phyloP scores from a whole-genome alignment of 2,329 filamentous ascomycete genomes.

The Penicillium sclerotiorum region DNA sequence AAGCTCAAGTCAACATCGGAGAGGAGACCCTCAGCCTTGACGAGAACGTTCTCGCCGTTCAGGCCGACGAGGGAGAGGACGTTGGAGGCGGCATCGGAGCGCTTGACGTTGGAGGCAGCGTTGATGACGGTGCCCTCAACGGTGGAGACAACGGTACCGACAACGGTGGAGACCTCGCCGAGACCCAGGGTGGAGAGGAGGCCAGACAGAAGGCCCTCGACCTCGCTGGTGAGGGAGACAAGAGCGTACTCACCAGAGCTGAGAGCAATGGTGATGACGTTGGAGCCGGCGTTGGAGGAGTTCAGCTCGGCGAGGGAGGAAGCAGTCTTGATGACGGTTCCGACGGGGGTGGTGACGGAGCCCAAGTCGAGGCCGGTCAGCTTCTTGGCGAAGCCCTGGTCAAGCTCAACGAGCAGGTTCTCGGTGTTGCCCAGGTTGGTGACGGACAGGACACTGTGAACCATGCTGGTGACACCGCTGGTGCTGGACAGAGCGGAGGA shows the following conservation, averaged over 20 bases:
- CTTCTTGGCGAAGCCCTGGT: constrained; percentile 18
- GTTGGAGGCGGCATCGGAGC: constrained; percentile 12
- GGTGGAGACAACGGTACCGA: constrained; percentile 19
- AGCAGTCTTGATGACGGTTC: constrained; percentile 21
- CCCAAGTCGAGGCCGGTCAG: constrained; percentile 20
- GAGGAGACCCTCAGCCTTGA: constrained; percentile 16
- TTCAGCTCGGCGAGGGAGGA: constrained; percentile 20
- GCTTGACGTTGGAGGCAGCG: background rate
- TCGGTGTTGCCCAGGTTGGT: constrained; percentile 16
- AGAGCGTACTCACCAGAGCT: constrained; percentile 19
- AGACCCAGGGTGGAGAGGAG: constrained; percentile 21
- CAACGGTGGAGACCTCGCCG: constrained; percentile 12
- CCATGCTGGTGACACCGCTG: constrained; percentile 3
- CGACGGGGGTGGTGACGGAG: constrained; percentile 16
- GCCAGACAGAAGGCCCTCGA: constrained; percentile 17
- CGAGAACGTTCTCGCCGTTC: constrained; percentile 15
- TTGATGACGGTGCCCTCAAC: constrained; percentile 19
- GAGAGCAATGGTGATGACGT: constrained; percentile 28
- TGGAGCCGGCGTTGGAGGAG: constrained; percentile 20
- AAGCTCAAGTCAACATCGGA: constrained; percentile 15
- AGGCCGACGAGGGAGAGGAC: constrained; percentile 18
- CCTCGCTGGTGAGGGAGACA: constrained; percentile 17
- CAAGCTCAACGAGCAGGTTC: constrained; percentile 25
- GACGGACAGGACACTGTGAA: constrained; percentile 19
- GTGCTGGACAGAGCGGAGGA: constrained; percentile 1